Evolutionary conservation across 2,329 filamentous ascomycete genomes (phyloP), one percentile per base, ranked within the genome.

Genomic region (Scortechinia acanthostroma): DNA sequence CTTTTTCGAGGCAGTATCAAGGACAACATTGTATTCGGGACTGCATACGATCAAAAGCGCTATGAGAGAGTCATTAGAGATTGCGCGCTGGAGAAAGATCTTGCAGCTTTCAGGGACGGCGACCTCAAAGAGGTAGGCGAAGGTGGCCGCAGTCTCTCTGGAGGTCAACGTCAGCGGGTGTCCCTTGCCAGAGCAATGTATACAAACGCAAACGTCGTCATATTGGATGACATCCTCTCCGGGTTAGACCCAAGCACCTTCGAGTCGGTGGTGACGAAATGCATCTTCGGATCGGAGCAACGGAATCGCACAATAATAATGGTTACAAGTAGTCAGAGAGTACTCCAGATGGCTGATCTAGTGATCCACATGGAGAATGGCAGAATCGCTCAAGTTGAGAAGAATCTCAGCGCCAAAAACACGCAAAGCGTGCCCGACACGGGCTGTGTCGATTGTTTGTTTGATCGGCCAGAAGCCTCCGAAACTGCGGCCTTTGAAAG

Each of bases 181-280:
- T 10, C 66, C 2, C 53, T 75, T 1, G 71, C 73, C 3, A 59
- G 73, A 15, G 70, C 71, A 1, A 53, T 75, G 0, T 76, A 71
- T 47, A 58, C 65, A 1, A 50, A 58, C 5, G 57, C 53, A 4
- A 51, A 61, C 1, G 53, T 73, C 1, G 16, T 71, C 1, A 22
- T 76, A 2, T 52, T 76, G 1, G 72, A 76, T 46, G 70, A 76
- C 44, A 54, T 63, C 0, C 64, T 74, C 25, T 69, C 69, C 42
- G 65, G 62, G 0, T 57, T 74, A 2, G 71, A 74, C 46, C 58
- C 60, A 1, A 55, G 62, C 3, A 77, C 73, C 0, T 59, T 67
- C 10, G 52, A 61, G 4, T 49, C 56, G 2, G 58, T 76, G 3
- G 69, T 74, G 28, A 52, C 62, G 6, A 58, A 60, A 3, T 46